Conservation (phyloP, 768 basidiomycete species). For the Mycena polygramma region DNA sequence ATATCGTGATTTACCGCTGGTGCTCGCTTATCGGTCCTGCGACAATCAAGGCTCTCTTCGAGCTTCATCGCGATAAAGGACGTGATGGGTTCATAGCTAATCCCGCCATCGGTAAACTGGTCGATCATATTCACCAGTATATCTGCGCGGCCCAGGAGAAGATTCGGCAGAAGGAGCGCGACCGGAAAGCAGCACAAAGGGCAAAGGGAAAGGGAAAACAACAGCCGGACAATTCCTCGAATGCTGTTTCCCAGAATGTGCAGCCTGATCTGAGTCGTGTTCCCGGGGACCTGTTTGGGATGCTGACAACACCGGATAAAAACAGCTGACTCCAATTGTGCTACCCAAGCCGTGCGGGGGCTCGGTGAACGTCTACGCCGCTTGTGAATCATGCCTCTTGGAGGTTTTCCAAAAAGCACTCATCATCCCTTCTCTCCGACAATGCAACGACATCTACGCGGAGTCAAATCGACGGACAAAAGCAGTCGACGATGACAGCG, state of each 20-base stretch:
- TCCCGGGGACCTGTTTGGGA: slow-evolving; percentile 1
- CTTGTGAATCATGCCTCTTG: background rate
- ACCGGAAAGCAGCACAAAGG: background rate
- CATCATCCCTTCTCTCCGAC: slow-evolving; percentile 1
- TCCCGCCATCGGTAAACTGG: background rate
- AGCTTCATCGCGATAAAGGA: background rate
- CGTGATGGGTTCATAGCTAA: background rate
- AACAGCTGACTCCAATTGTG: background rate
- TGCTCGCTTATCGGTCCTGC: slow-evolving; percentile 1
- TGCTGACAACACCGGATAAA: background rate
- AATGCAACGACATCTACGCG: background rate
- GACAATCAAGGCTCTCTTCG: slow-evolving; percentile 3
- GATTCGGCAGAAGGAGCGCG: background rate
- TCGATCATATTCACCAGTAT: slow-evolving; percentile 16
- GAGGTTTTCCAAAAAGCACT: background rate
- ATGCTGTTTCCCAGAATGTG: background rate
- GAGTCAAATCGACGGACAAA: too few species aligned
- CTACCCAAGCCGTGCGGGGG: background rate
- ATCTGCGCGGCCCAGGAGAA: background rate
- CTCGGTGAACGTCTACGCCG: background rate
- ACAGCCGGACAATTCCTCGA: too few species aligned
- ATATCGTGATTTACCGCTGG: slow-evolving; percentile 17
- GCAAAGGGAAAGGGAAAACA: too few species aligned
- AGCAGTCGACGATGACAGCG: background rate
- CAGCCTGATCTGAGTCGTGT: background rate